These are phyloP conservation scores for Ulota crispa DNA, from an alignment of 225 moss, liverwort and hornwort species.

Conservation along the genomic window DNA sequence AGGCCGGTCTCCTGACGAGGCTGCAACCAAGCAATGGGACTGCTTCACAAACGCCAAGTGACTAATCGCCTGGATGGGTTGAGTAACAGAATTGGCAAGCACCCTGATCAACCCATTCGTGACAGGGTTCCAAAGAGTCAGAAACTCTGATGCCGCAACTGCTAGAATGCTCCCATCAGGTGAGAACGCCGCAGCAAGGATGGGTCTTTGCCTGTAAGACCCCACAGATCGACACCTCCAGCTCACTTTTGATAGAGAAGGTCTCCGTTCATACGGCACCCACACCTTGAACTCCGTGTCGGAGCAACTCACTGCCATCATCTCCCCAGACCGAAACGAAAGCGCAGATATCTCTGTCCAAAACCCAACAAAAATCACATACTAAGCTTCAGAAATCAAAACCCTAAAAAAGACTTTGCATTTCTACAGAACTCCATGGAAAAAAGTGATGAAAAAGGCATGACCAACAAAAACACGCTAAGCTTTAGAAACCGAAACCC, in stretches of 20 bases:
- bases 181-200: constrained; percentile 75
- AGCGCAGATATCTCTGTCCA: constrained; percentile 64
- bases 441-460: not conserved
- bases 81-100: constrained; percentile 44
- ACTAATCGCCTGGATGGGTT: constrained; percentile 40
- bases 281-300: constrained; percentile 65
- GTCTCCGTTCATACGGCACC: constrained; percentile 46
- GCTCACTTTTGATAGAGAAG: constrained; percentile 21
- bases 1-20: constrained; percentile 53
- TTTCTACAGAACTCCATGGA: not conserved
- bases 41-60: constrained; percentile 72
- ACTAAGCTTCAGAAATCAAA: too few species aligned
- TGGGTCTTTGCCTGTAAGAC: constrained; percentile 65
- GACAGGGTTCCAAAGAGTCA: constrained; percentile 89
- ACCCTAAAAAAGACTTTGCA: not conserved
- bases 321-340: constrained; percentile 57
- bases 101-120: constrained; percentile 74
- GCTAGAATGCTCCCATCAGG: constrained; percentile 80
- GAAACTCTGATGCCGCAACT: constrained; percentile 67
- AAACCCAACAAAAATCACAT: too few species aligned
- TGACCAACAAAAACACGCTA: not conserved
- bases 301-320: constrained; percentile 86
- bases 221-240: constrained; percentile 97
- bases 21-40: constrained; percentile 70
- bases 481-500: not conserved